phyloP scores from a whole-genome alignment of 371 early-diverging fungal genomes.

The Apophysomyces ossiformis region DNA sequence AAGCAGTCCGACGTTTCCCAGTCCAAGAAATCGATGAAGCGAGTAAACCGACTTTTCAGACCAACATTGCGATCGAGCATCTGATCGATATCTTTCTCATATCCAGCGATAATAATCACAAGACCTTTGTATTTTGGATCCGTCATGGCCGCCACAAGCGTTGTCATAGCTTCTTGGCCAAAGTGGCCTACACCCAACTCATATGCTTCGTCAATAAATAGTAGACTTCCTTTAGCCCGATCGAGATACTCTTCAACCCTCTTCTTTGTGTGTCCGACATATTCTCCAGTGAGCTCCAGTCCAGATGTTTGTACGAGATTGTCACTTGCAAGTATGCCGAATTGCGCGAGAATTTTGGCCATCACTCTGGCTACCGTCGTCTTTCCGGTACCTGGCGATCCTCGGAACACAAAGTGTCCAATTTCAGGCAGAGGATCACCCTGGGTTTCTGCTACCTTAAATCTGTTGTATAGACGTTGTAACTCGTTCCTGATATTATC shows the following conservation, averaged over 20 bases:
- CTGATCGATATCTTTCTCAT: background rate
- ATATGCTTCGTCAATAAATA: slow-evolving; percentile 1
- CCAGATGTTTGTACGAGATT: slow-evolving; percentile 5
- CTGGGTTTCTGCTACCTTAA: background rate
- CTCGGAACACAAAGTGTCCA: slow-evolving; percentile 3
- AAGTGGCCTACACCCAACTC: background rate
- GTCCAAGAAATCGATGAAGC: slow-evolving; percentile 7
- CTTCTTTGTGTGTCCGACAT: background rate
- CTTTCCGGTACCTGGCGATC: slow-evolving; percentile 6
- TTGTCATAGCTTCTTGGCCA: slow-evolving; percentile 4
- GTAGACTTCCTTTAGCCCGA: slow-evolving; percentile 1
- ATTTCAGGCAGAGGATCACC: slow-evolving; percentile 4
- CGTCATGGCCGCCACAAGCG: background rate
- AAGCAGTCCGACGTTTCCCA: slow-evolving; percentile 1
- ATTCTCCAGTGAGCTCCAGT: slow-evolving; percentile 1
- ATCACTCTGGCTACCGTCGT: slow-evolving; percentile 3
- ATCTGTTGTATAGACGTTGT: background rate
- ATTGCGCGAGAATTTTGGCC: slow-evolving; percentile 3
- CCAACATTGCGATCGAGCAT: background rate
- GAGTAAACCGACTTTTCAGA: slow-evolving; percentile 5
- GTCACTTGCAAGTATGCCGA: background rate
- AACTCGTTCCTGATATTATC: background rate
- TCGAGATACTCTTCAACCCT: background rate
- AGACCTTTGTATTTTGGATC: slow-evolving; percentile 4
- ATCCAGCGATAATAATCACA: background rate